Evolutionary conservation across 805 yeast genomes (phyloP), one percentile per base, ranked within the genome.

Genomic region (Candida patagonica): DNA sequence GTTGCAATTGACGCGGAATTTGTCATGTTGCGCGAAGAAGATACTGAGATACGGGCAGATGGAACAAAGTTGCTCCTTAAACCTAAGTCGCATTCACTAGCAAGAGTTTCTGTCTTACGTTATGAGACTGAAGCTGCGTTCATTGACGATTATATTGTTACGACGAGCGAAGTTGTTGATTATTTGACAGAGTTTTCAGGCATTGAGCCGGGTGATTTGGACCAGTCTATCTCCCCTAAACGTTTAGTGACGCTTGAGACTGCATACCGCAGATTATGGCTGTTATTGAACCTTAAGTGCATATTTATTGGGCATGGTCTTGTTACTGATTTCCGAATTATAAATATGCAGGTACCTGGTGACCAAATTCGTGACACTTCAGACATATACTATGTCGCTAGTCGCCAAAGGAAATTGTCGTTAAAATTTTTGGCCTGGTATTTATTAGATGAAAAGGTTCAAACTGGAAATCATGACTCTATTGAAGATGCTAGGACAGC

Each of bases 1-100:
- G 78, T 89, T 15, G 98, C 97, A 0, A 80, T 92, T 42, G 99
- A 92, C 66, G 96, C 99, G 0, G 99, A 92, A 59, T 92, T 94
- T 67, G 97, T 92, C 2, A 73, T 78, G 23, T 57, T 88, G 24
- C 74, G 77, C 36, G 82, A 82, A 3, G 96, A 87, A 49, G 76
- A 80, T 45, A 72, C 76, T 32, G 96, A 88, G 53, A 73, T 89
- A 35, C 74, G 76, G 39, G 75, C 79, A 40, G 75, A 76, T 45
- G 96, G 97, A 0, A 53, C 69, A 4, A 78, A 78, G 46, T 70
- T 74, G 5, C 59, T 89, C 26, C 70, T 87, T 4, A 72, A 78
- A 43, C 96, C 98, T 0, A 77, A 78, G 36, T 71, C 74, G 38
- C 69, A 80, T 32, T 78, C 92, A 2, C 66, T 92, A 15, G 98